Evolutionary conservation across 2,329 filamentous ascomycete species (phyloP), one percentile per base, ranked within the genome.

Genomic region (Pestalotiopsis sp.): DNA sequence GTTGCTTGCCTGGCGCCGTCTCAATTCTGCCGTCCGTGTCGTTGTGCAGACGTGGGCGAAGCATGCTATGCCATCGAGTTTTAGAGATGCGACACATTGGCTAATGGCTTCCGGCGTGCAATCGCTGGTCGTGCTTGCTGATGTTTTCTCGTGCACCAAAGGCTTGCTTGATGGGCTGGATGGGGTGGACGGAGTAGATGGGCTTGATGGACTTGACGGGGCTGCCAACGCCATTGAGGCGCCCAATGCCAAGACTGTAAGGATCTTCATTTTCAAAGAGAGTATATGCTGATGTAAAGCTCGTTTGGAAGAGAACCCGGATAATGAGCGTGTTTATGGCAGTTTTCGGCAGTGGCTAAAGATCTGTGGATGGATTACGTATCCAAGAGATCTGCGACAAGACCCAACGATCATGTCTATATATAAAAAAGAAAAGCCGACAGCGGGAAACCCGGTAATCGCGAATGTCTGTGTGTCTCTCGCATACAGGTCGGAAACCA

Each of bases 381-480:
- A 38, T 17, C 6, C 20, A 25, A 25, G 61, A 64, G 61, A 64
- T 64, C 61, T 64, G 61, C 61, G 61, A 64, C 61, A 41, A 12
- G 61, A 36, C 61, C 61, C 61, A 64, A 52, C 61, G 38, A 45
- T 64, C 38, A 49, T 64, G 14, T 64, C 41, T 64, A 64, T 64
- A 45, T 64, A 64, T 61, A 59, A 27, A 36, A 31, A 27, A 31
- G 17, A 59, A 25, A 31, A 59, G 27, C 57, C 57, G 23, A 25
- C 57, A 31, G 25, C 25, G 20, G 27, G 23, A 31, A 14, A 13
- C 11, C 27, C 57, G 45, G 45, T 23, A 59, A 39, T 20, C 13
- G n/a, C 13, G 38, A 20, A 36, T 39, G 59, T 61, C 59, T 61
- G 27, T 61, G 59, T 61, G 59, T 41, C 45, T n/a, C 17, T 36